Conservation (phyloP, 257 asterid species). For the Lycium barbarum region DNA sequence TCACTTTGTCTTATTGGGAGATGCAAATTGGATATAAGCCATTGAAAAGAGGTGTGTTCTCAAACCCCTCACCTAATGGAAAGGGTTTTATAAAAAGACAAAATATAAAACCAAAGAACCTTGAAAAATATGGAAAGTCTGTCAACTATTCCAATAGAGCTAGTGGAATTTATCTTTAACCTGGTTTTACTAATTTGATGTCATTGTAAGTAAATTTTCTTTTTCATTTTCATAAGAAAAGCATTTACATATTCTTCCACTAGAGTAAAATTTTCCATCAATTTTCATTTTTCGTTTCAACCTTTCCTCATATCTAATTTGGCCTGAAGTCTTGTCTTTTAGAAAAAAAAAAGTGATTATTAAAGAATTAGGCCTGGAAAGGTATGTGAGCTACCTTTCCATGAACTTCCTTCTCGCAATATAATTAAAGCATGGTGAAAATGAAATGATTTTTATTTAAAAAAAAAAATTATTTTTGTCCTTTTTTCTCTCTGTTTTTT, state of each 20-base stretch:
- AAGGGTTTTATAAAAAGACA: neutral
- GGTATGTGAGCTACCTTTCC: too few relatives aligned
- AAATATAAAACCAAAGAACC: neutral
- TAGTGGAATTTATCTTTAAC: conserved; percentile 5
- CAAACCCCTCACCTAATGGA: neutral
- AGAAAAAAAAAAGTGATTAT: too few relatives aligned
- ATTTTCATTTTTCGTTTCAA: too few relatives aligned
- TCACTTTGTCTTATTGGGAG: neutral
- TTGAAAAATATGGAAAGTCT: neutral
- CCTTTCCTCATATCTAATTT: too few relatives aligned
- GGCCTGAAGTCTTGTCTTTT: too few relatives aligned
- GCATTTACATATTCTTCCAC: too few relatives aligned
- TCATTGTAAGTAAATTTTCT: neutral
- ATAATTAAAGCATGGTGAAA: neutral
- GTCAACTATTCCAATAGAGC: neutral
- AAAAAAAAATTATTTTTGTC: too few relatives aligned
- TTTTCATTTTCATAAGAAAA: too few relatives aligned
- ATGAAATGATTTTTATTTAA: neutral
- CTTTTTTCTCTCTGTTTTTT: neutral
- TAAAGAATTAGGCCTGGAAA: too few relatives aligned
- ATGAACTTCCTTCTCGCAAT: neutral
- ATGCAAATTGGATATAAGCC: neutral
- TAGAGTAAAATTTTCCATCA: too few relatives aligned
- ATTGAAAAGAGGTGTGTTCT: too few relatives aligned
- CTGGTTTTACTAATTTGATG: neutral